Conservation (phyloP, 148 eudicot genomes). For the Cornus florida region DNA sequence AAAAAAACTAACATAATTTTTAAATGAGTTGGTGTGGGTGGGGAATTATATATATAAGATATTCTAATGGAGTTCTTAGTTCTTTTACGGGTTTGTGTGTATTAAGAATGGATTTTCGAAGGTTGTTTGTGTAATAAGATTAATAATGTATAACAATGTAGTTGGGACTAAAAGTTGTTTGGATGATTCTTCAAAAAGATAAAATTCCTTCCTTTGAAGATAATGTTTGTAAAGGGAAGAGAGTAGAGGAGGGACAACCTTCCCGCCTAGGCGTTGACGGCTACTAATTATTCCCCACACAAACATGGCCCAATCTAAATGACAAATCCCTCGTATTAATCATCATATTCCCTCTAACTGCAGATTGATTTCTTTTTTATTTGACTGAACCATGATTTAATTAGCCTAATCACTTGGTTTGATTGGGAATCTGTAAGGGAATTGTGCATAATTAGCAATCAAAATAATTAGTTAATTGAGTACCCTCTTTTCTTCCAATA, state of each 20-base stretch:
- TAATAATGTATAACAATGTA: background rate
- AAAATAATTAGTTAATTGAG: too few relatives aligned
- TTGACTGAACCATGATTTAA: background rate
- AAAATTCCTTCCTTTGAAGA: background rate
- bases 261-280: background rate
- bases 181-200: conserved; percentile 2
- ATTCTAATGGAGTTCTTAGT: background rate
- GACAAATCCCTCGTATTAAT: background rate
- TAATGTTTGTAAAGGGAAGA: background rate
- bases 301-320: background rate
- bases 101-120: background rate
- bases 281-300: background rate
- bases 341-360: background rate
- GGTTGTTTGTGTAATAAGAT: background rate
- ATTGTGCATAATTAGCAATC: too few relatives aligned
- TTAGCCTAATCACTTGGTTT: too few relatives aligned
- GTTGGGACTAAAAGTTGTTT: background rate
- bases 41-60: background rate
- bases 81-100: background rate
- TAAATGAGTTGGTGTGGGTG: conserved; percentile 28
- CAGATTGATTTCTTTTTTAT: background rate
- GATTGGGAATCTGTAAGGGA: too few relatives aligned
- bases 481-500: too few relatives aligned
- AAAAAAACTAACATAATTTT: conserved; percentile 16
- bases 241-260: background rate